Percentiles rank a stretch among this genome's conserved stretches.
Evolutionary conservation across 805 yeast genomes (phyloP).

Genomic region (Candida morakotiae): DNA sequence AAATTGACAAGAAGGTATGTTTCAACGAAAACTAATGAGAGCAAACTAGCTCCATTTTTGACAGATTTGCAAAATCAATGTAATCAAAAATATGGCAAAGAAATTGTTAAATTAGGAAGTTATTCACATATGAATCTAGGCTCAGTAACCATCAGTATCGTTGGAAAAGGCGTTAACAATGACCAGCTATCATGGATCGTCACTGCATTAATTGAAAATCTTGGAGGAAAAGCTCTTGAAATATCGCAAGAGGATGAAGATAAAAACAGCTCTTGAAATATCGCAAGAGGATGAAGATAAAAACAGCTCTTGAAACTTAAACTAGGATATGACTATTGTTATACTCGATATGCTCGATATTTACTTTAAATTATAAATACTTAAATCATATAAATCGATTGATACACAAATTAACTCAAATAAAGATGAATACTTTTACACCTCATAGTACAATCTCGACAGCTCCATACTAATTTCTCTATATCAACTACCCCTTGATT

Average conservation of each 20-base stretch:
- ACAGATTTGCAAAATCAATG: slow-evolving; percentile 44
- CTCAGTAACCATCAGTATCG: slow-evolving; percentile 67
- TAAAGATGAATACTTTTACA: too few relatives aligned
- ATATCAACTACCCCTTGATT: too few relatives aligned
- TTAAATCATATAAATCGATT: too few relatives aligned
- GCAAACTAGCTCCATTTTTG: slow-evolving; percentile 65
- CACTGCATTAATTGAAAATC: slow-evolving; percentile 36
- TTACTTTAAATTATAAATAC: too few relatives aligned
- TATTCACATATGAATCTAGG: slow-evolving; percentile 74
- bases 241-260: slow-evolving; percentile 57
- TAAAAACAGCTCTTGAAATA: slow-evolving; percentile 52
- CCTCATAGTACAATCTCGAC: too few relatives aligned
- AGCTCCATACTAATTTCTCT: too few relatives aligned
- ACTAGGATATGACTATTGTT: too few relatives aligned
- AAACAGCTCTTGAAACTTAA: slow-evolving; percentile 53
- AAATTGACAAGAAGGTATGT: slow-evolving; percentile 49
- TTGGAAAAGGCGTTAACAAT: slow-evolving; percentile 44
- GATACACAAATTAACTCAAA: too few relatives aligned
- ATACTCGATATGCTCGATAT: too few relatives aligned
- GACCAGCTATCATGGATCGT: slow-evolving; percentile 42
- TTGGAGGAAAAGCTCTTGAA: slow-evolving; percentile 52
- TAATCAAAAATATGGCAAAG: slow-evolving; percentile 24
- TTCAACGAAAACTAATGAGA: slow-evolving; percentile 57
- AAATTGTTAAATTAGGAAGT: slow-evolving; percentile 66
- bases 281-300: slow-evolving; percentile 53